These are phyloP conservation scores for Orobanche coerulescens DNA, from an alignment of 257 asterid genomes.

Conservation along the genomic window DNA sequence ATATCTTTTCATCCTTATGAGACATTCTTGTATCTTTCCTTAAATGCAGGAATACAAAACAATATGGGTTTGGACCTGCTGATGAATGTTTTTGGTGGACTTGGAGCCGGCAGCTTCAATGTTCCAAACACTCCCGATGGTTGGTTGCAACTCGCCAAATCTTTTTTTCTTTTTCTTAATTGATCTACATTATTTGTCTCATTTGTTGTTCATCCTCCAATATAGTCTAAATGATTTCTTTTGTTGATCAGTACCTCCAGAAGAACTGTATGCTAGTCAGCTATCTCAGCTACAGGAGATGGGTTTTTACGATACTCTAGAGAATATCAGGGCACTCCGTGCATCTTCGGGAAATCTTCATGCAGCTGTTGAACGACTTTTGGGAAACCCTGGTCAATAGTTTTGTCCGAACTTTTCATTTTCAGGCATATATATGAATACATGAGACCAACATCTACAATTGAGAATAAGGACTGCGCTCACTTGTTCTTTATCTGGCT, in stretches of 20 bases:
- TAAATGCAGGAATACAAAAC: slow-evolving; percentile 37
- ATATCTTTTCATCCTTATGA: neutral
- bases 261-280: slow-evolving; percentile 50
- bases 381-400: slow-evolving; percentile 44
- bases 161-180: neutral
- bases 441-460: slow-evolving; percentile 23
- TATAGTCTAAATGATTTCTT: neutral
- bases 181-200: neutral
- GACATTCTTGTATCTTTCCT: neutral
- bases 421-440: slow-evolving; percentile 30
- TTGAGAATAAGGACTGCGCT: slow-evolving; percentile 28
- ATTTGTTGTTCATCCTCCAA: neutral
- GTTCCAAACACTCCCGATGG: slow-evolving; percentile 39
- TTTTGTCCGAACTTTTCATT: neutral
- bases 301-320: slow-evolving; percentile 49
- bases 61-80: slow-evolving; percentile 44
- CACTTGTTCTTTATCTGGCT: slow-evolving; percentile 18
- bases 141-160: slow-evolving; percentile 29
- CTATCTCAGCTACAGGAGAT: slow-evolving; percentile 53
- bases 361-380: slow-evolving; percentile 52
- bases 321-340: slow-evolving; percentile 48
- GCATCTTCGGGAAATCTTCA: slow-evolving; percentile 54
- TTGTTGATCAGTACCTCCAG: slow-evolving; percentile 39
- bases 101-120: slow-evolving; percentile 51
- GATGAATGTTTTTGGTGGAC: slow-evolving; percentile 62